Evolutionary conservation across 2,329 filamentous ascomycete genomes (phyloP).

Genomic region (Dothistroma septosporum): DNA sequence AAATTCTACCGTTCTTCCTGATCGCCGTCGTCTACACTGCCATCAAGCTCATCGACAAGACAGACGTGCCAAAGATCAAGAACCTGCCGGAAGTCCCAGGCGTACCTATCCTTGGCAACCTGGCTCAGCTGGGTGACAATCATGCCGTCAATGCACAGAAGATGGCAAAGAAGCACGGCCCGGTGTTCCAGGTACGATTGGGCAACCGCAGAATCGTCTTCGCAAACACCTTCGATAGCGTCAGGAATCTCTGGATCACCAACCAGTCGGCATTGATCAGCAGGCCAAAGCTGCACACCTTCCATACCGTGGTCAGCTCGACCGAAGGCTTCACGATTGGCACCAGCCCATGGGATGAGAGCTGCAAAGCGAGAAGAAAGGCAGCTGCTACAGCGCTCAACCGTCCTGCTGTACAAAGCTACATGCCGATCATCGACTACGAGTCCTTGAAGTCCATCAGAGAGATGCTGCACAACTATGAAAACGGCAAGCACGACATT

Average conservation of each 20-base stretch:
- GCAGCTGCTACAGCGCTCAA: conserved; percentile 76
- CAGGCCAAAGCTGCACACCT: conserved; percentile 73
- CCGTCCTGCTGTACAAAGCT: conserved; percentile 68
- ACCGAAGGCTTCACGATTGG: conserved; percentile 79
- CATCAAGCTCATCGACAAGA: conserved; percentile 42
- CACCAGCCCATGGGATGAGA: conserved; percentile 79
- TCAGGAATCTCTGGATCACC: conserved; percentile 71
- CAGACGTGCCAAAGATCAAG: conserved; percentile 49
- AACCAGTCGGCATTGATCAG: conserved; percentile 75
- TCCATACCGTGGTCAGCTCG: conserved; percentile 71
- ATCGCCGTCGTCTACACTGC: conserved; percentile 40
- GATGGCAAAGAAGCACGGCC: conserved; percentile 48
- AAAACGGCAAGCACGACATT: conserved; percentile 59
- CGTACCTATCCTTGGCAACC: conserved; percentile 45
- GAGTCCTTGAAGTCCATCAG: conserved; percentile 69
- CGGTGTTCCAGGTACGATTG: conserved; percentile 52
- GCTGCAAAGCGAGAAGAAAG: conserved; percentile 71
- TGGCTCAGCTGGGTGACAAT: conserved; percentile 44
- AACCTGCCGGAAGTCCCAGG: conserved; percentile 46
- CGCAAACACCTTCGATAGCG: conserved; percentile 71
- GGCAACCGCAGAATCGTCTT: conserved; percentile 72
- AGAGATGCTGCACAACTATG: conserved; percentile 63
- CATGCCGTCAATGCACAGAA: conserved; percentile 46
- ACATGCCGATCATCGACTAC: conserved; percentile 78
- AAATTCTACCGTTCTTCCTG: conserved; percentile 41